phyloP scores from a whole-genome alignment of 2,329 filamentous ascomycete genomes.

The Epichloe sp. region DNA sequence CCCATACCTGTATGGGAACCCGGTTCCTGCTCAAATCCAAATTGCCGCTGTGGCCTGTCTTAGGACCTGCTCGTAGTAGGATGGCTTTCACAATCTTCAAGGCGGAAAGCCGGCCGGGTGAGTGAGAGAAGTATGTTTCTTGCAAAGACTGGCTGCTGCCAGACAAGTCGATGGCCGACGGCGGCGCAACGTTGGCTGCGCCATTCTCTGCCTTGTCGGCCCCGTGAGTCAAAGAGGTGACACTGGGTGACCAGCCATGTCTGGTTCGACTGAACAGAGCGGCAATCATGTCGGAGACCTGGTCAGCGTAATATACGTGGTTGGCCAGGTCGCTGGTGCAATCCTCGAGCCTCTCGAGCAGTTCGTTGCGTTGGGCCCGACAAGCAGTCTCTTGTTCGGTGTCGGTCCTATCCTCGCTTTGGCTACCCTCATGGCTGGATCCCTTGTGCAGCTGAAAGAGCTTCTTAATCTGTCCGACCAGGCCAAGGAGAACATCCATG shows the following conservation, averaged over 20 bases:
- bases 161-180: slow-evolving; percentile 25
- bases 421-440: slow-evolving; percentile 16
- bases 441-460: slow-evolving; percentile 52
- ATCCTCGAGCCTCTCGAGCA: slow-evolving; percentile 59
- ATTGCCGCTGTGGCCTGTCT: slow-evolving; percentile 43
- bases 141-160: slow-evolving; percentile 31
- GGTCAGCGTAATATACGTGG: slow-evolving; percentile 93
- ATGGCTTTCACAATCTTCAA: slow-evolving; percentile 73
- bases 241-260: slow-evolving; percentile 37
- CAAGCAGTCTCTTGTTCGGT: slow-evolving; percentile 18
- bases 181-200: slow-evolving; percentile 18
- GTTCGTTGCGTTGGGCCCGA: slow-evolving; percentile 40
- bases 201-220: slow-evolving; percentile 31
- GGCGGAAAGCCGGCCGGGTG: slow-evolving; percentile 47
- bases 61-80: slow-evolving; percentile 65
- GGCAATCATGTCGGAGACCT: slow-evolving; percentile 87
- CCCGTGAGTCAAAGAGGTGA: slow-evolving; percentile 26
- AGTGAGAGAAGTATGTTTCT: slow-evolving; percentile 41
- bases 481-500: slow-evolving; percentile 80
- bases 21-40: slow-evolving; percentile 56
- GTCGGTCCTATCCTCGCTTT: slow-evolving; percentile 22
- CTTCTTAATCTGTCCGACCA: slow-evolving; percentile 72
- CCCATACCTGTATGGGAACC: slow-evolving; percentile 77
- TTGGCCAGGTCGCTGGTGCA: slow-evolving; percentile 87
- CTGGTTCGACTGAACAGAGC: slow-evolving; percentile 69